Base-by-base conservation (phyloP, 2,329 filamentous ascomycete species). In the Alternaria sp. region DNA sequence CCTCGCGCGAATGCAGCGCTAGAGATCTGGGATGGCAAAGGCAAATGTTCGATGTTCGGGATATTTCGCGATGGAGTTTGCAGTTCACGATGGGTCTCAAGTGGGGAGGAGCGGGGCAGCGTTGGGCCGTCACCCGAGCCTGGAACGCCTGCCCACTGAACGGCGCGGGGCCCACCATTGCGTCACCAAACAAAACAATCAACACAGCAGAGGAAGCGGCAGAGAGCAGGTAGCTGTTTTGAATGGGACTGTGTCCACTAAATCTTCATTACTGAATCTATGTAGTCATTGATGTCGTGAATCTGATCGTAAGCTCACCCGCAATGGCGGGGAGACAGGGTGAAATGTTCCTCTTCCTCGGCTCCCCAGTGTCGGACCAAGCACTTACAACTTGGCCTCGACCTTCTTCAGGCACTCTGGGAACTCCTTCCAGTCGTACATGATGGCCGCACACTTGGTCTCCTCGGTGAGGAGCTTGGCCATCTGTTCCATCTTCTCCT, bases 351-450 rank as follows among this genome's bases (percentile, higher is more conserved):
- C 30, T 55, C 49, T 21, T 44, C 40, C 46, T 46, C 52, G 11
- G 43, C 51, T 21, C 32, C 50, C 30, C 43, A 17, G 45, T 54
- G 43, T 26, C 40, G 57, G 55, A 43, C 49, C 54, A 59, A 54
- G 50, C 61, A 56, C 67, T 68, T 75, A 78, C 71, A 79, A 59
- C 70, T 74, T 73, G 64, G 68, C 76, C 80, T 85, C 83, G 50
- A 85, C 80, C 78, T 82, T 81, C 81, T 82, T 83, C 66, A 85
- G 74, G 71, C 76, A 80, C 65, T 84, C 80, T 60, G 76, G 80
- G 77, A 85, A 85, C 72, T 85, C 83, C 70, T 80, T 81, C 84
- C 84, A 86, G 79, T 85, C 78, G 76, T 83, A 81, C 83, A 86
- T 85, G 79, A 85, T 77, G 67, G 77, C 77, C 40, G 78, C 77